Conservation (phyloP, 2,329 filamentous ascomycete genomes). For the Ilyonectria destructans region DNA sequence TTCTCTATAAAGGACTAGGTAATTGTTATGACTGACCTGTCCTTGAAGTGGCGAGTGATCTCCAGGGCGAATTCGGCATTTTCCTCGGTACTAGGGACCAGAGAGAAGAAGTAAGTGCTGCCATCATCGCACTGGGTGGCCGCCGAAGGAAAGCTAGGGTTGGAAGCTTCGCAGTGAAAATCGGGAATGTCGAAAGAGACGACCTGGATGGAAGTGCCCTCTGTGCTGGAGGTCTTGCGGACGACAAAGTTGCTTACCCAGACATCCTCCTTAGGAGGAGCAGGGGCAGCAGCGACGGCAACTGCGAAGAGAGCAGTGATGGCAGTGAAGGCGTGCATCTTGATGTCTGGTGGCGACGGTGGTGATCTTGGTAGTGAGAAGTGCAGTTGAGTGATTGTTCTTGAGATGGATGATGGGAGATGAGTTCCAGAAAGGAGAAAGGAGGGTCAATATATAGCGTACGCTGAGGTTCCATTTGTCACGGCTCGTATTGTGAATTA, state of each 20-base stretch:
- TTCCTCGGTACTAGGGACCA: slow-evolving; percentile 22
- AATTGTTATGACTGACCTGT: slow-evolving; percentile 14
- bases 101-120: slow-evolving; percentile 31
- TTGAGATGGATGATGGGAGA: neutral
- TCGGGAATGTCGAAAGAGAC: slow-evolving; percentile 27
- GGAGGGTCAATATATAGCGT: neutral
- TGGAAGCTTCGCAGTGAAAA: slow-evolving; percentile 28
- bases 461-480: neutral
- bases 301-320: slow-evolving; percentile 26
- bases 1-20: neutral
- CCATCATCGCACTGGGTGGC: slow-evolving; percentile 24
- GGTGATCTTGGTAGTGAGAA: neutral
- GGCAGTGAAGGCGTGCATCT: slow-evolving; percentile 27
- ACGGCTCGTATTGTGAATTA: neutral
- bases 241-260: slow-evolving; percentile 30
- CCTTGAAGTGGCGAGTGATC: slow-evolving; percentile 30
- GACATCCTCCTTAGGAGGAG: slow-evolving; percentile 27
- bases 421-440: neutral
- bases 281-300: slow-evolving; percentile 18
- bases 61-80: slow-evolving; percentile 24
- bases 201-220: slow-evolving; percentile 21
- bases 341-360: neutral
- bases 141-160: slow-evolving; percentile 22
- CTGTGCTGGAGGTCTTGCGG: slow-evolving; percentile 23
- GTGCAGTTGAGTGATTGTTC: neutral